Base-by-base conservation (phyloP, 176 grass and related monocot genomes). In the Triticum turgidum region DNA sequence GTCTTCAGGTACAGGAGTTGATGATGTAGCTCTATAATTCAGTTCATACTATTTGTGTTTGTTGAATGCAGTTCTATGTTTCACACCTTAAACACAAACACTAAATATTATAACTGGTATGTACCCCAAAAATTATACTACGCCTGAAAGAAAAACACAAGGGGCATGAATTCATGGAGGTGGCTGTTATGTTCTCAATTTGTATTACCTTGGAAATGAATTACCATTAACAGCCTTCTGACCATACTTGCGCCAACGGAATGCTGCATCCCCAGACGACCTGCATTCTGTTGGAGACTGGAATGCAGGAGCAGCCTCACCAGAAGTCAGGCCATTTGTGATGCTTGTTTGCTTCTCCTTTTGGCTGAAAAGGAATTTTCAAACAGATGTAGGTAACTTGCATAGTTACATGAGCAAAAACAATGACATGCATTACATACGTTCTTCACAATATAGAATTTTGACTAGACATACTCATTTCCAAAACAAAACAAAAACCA, bases 171-270 rank as follows among this genome's bases (percentile, higher is more conserved):
- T 44, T 27, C 11, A 29, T 39, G 30, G 76, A 47, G 15, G 78
- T 6, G 44, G 12, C 63, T 14, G 33, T 4, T 70, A 24, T 29
- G 20, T 9, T 83, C 74, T 77, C 25, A 56, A 56, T 29, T 77
- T 54, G 74, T 38, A 69, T 39, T 93, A 93, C 86, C 88, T 90
- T 76, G 88, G 88, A 88, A 88, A 80, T 27, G 81, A 42, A 67
- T 90, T 93, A 2, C 91, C 88, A 64, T 93, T 93, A 10, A 93
- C 91, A 29, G 87, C 91, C 71, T 90, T 93, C 64, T 88, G 91
- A 14, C 91, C 91, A 34, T 90, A 93, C 87, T 88, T 93, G 81
- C 88, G 78, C 91, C 91, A 90, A 56, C 85, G 91, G 73, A 90
- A 93, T n/a, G 82, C 85, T 69, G 82, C 88, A 69, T 93, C 88